A percentile compares a stretch with the other conserved stretches of the same genome.
Evolutionary conservation across 2,329 filamentous ascomycete species (phyloP).

Genomic region (Ceratocystis diversiconidia): DNA sequence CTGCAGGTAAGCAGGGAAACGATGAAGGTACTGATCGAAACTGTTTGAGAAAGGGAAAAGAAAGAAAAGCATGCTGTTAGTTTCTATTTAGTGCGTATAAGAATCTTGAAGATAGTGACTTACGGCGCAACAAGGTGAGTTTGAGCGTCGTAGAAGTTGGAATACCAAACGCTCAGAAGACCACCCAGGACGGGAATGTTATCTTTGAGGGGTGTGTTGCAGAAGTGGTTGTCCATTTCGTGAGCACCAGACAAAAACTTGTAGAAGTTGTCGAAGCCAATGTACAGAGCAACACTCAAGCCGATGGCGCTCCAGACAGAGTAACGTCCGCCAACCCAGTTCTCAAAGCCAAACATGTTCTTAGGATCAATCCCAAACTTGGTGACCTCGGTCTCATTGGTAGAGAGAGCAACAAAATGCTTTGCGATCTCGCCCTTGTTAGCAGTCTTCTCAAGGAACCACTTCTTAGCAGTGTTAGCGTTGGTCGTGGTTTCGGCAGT

Average conservation of each 20-base stretch:
- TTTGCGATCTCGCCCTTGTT: conserved; percentile 82
- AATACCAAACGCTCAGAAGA: conserved; percentile 95
- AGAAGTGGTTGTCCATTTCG: conserved; percentile 98
- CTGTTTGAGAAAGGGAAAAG: conserved; percentile 29
- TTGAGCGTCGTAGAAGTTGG: conserved; percentile 95
- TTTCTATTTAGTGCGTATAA: neutral
- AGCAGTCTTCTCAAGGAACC: conserved; percentile 76
- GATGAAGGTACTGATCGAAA: conserved; percentile 98
- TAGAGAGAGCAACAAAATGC: conserved; percentile 96
- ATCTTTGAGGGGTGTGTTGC: conserved; percentile 72
- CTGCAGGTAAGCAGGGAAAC: conserved; percentile 97
- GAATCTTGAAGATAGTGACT: conserved; percentile 27
- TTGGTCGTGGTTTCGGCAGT: conserved; percentile 96
- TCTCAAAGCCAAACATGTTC: conserved; percentile 99
- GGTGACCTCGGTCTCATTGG: conserved; percentile 85
- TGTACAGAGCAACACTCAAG: conserved; percentile 82
- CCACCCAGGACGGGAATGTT: conserved; percentile 91
- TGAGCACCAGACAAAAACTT: conserved; percentile 89
- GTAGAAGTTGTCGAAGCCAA: conserved; percentile 96
- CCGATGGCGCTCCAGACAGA: conserved; percentile 98
- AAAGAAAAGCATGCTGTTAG: conserved; percentile 11
- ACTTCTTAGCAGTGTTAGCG: conserved; percentile 89
- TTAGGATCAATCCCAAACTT: conserved; percentile 98
- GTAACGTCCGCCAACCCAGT: conserved; percentile 96
- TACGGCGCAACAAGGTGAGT: conserved; percentile 92